Evolutionary conservation across 2,329 filamentous ascomycete genomes (phyloP).

Genomic region (Ophiocordyceps camponoti-leonardi): DNA sequence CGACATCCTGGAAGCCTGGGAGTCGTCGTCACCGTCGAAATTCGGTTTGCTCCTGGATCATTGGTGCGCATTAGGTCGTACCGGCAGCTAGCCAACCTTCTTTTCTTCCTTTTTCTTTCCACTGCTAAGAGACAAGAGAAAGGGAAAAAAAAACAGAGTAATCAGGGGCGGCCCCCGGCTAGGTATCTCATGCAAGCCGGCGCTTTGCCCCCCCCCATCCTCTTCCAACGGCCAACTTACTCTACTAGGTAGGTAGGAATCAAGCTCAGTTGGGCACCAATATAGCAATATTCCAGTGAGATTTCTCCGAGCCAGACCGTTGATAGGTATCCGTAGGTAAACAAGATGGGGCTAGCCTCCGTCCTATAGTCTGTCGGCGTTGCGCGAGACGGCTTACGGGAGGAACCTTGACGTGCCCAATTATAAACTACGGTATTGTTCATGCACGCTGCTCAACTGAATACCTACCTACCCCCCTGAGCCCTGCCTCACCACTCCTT

Average conservation of each 20-base stretch:
- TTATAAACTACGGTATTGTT: not conserved
- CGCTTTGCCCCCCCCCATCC: not conserved
- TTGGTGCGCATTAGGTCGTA: too few species aligned
- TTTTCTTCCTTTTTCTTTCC: too few species aligned
- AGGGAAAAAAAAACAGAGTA: too few species aligned
- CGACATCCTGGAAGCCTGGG: too few species aligned
- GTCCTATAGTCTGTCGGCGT: not conserved
- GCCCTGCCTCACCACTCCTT: not conserved
- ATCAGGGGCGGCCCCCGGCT: not conserved
- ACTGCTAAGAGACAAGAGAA: too few species aligned
- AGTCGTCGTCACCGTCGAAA: too few species aligned
- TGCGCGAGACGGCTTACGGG: not conserved
- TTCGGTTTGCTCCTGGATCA: too few species aligned
- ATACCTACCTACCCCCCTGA: not conserved
- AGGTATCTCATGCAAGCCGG: not conserved
- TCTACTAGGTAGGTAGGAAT: too few species aligned
- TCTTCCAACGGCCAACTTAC: not conserved
- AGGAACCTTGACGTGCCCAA: not conserved
- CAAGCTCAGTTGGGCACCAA: not conserved
- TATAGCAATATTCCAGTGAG: not conserved
- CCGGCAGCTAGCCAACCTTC: too few species aligned
- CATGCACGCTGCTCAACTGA: not conserved
- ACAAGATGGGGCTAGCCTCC: not conserved
- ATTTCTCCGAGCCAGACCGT: not conserved
- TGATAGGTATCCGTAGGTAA: not conserved